Conservation (phyloP, 2,329 filamentous ascomycete genomes). For the Epichloe sylvatica region DNA sequence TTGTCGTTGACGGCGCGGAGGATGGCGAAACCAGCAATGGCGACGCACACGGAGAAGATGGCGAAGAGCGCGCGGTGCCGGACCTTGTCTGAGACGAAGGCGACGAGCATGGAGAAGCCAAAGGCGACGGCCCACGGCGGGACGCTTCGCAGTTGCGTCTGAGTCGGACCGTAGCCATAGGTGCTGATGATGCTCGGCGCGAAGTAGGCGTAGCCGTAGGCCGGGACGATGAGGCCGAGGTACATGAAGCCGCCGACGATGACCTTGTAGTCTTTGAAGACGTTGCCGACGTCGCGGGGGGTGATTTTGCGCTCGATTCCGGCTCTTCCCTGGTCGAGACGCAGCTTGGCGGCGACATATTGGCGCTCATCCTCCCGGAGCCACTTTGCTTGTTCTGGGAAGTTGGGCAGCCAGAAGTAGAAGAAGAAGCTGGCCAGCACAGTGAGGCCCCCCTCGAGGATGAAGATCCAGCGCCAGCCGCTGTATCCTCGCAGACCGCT, state of each 20-base stretch:
- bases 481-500: conserved; percentile 37
- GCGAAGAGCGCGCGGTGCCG: conserved; percentile 65
- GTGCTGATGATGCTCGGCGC: conserved; percentile 55
- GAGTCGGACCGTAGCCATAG: conserved; percentile 47
- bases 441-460: conserved; percentile 42
- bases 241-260: conserved; percentile 69
- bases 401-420: conserved; percentile 54
- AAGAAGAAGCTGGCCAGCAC: conserved; percentile 39
- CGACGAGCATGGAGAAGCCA: conserved; percentile 61
- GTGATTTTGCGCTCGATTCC: conserved; percentile 49
- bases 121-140: conserved; percentile 57
- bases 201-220: conserved; percentile 68
- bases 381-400: conserved; percentile 56
- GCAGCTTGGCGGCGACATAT: conserved; percentile 52
- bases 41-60: conserved; percentile 51
- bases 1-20: conserved; percentile 59
- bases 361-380: conserved; percentile 53
- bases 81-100: conserved; percentile 55
- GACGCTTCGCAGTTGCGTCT: conserved; percentile 44
- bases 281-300: conserved; percentile 39
- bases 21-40: conserved; percentile 62
- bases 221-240: conserved; percentile 63
- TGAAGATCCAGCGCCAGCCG: conserved; percentile 58
- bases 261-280: conserved; percentile 63
- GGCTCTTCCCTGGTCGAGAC: conserved; percentile 53